Conservation (phyloP, 1,284 basidiomycete genomes). For the Cutaneotrichosporon cyanovorans region DNA sequence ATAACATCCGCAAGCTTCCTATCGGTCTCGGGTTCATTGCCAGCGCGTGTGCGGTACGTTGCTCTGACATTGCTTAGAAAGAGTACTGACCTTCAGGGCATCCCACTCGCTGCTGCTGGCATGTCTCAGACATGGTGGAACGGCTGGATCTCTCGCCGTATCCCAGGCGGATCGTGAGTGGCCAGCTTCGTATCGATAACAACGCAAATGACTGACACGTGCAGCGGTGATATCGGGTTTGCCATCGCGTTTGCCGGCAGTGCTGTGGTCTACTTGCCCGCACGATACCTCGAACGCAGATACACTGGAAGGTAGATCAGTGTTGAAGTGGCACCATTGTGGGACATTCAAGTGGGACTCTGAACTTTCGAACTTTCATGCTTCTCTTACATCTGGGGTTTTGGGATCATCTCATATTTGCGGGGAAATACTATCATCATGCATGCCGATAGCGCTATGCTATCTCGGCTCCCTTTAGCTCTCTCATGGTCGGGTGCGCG, state of each 20-base stretch:
- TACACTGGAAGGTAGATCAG: constrained; percentile 36
- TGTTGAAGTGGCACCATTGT: no score
- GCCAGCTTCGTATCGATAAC: neutral
- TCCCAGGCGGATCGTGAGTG: constrained; percentile 39
- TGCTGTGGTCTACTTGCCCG: constrained; percentile 24
- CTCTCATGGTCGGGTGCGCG: no score
- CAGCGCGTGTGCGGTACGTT: constrained; percentile 29
- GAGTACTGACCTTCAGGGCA: constrained; percentile 22
- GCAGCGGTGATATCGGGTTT: constrained; percentile 36
- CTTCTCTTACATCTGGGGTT: no score
- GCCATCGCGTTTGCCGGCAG: constrained; percentile 23
- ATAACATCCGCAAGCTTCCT: constrained; percentile 36
- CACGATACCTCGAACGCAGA: constrained; percentile 37
- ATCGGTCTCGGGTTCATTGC: constrained; percentile 37
- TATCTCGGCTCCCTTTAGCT: no score
- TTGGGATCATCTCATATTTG: no score
- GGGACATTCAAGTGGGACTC: no score
- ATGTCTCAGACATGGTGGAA: constrained; percentile 46
- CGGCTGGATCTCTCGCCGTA: constrained; percentile 41
- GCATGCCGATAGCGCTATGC: no score
- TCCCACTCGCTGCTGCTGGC: constrained; percentile 36
- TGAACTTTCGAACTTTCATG: no score
- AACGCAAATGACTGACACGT: constrained; percentile 1
- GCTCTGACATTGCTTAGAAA: neutral
- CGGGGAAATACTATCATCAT: no score